Percentiles rank a stretch among this genome's conserved stretches.
These are phyloP conservation scores for Wickerhamomyces chambardii DNA, from an alignment of 805 yeast species.

Conservation along the genomic window DNA sequence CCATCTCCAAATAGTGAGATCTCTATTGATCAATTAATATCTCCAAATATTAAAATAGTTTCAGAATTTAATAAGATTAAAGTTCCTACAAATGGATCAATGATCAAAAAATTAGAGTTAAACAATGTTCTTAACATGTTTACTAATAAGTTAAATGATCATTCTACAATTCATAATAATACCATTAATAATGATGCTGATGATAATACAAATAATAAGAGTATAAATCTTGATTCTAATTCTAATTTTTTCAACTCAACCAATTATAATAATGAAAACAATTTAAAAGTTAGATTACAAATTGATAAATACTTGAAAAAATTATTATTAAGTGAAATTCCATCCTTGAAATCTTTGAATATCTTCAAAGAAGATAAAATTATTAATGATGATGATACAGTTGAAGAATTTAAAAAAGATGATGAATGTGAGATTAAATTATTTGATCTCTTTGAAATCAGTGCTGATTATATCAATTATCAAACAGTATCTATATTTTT, in stretches of 20 bases:
- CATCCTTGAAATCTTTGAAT: slow-evolving; percentile 4
- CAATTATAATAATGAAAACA: too few species aligned
- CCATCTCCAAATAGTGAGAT: neutral
- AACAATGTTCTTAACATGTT: slow-evolving; percentile 9
- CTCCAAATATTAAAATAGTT: slow-evolving; percentile 11
- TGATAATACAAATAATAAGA: too few species aligned
- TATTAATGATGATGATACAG: too few species aligned
- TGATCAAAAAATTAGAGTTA: slow-evolving; percentile 5
- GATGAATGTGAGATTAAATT: slow-evolving; percentile 20
- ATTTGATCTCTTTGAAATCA: slow-evolving; percentile 33
- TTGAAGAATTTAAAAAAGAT: too few species aligned
- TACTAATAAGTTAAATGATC: slow-evolving; percentile 7
- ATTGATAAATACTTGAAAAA: slow-evolving; percentile 8
- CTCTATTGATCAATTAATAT: slow-evolving; percentile 6
- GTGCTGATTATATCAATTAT: slow-evolving; percentile 35
- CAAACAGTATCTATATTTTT: slow-evolving; percentile 24
- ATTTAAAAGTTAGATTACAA: slow-evolving; percentile 2
- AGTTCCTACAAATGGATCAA: slow-evolving; percentile 3
- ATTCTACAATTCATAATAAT: too few species aligned
- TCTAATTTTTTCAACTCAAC: too few species aligned
- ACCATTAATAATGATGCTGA: too few species aligned
- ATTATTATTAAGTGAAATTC: slow-evolving; percentile 1
- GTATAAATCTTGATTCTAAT: too few species aligned
- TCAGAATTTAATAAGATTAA: slow-evolving; percentile 15
- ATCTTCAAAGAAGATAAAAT: neutral